Conservation (phyloP, 1,284 basidiomycete species). For the Boletus mariae region DNA sequence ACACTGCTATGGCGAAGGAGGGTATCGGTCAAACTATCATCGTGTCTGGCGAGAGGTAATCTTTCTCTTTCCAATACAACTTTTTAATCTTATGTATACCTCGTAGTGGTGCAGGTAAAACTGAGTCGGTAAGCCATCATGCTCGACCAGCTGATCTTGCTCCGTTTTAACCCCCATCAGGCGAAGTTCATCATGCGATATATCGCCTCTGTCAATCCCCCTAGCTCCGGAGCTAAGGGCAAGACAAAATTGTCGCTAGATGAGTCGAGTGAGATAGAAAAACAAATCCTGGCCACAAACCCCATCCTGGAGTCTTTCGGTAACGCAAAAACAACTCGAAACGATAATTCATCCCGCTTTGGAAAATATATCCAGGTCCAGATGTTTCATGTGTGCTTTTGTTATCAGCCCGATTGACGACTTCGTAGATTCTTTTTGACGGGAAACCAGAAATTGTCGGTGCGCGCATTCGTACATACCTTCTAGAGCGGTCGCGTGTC, state of each 20-base stretch:
- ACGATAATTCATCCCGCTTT: constrained; percentile 98
- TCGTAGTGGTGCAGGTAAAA: constrained; percentile 94
- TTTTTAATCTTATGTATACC: constrained; percentile 24
- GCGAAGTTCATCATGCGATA: constrained; percentile 99
- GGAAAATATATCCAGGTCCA: constrained; percentile 98
- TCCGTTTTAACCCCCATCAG: constrained; percentile 36
- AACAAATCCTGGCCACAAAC: constrained; percentile 97
- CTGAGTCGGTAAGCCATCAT: constrained; percentile 74
- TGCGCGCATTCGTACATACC: constrained; percentile 95
- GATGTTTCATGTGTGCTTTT: constrained; percentile 5
- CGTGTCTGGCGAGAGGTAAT: constrained; percentile 94
- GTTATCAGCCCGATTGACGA: constrained; percentile 11
- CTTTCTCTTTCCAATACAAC: constrained; percentile 6
- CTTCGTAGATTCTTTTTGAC: constrained; percentile 86
- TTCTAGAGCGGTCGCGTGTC: constrained; percentile 94
- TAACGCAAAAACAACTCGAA: constrained; percentile 98
- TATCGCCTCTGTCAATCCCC: constrained; percentile 95
- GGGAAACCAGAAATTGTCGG: constrained; percentile 95
- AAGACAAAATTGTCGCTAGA: constrained; percentile 71
- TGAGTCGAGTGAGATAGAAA: constrained; percentile 91
- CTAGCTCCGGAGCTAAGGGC: constrained; percentile 58
- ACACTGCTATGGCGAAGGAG: constrained; percentile 96
- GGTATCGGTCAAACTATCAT: constrained; percentile 98
- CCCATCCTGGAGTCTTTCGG: constrained; percentile 99
- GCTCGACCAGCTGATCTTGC: neutral